Percentiles rank a stretch among this genome's conserved stretches.
phyloP scores from a whole-genome alignment of 2,329 filamentous ascomycete species.

The Phialophora expanda region DNA sequence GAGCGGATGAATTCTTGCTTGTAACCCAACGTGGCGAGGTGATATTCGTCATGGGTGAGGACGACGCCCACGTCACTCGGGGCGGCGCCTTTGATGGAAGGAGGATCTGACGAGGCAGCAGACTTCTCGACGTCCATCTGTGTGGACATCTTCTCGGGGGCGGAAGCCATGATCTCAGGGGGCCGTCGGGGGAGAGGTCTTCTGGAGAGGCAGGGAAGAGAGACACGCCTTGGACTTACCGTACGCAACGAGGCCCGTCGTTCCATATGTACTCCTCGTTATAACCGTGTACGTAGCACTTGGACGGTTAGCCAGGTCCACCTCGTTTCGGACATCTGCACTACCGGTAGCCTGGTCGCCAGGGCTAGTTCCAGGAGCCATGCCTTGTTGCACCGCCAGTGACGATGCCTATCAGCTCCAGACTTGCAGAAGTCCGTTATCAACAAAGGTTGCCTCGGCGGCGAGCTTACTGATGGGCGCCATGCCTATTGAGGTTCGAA shows the following conservation, averaged over 20 bases:
- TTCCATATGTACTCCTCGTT: constrained; percentile 1
- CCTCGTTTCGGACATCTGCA: constrained; percentile 26
- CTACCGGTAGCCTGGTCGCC: neutral
- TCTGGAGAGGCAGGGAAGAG: neutral
- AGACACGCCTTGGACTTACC: neutral
- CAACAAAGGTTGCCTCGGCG: neutral
- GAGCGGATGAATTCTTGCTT: constrained; percentile 47
- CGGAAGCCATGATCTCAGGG: constrained; percentile 20
- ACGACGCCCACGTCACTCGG: constrained; percentile 18
- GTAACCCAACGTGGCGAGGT: constrained; percentile 45
- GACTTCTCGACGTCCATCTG: constrained; percentile 22
- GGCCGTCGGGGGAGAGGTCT: neutral
- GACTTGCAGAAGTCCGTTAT: constrained; percentile 24
- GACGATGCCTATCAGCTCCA: constrained; percentile 1
- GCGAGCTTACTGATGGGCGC: constrained; percentile 15
- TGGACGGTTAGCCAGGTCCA: neutral
- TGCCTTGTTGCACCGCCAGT: constrained; percentile 2
- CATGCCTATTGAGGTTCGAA: constrained; percentile 23
- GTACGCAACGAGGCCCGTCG: neutral
- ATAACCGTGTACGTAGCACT: neutral
- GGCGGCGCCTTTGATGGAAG: constrained; percentile 25
- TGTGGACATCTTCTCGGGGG: constrained; percentile 19
- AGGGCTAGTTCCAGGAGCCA: neutral
- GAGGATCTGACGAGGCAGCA: constrained; percentile 16
- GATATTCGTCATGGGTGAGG: constrained; percentile 43